Conservation (phyloP, 2,329 filamentous ascomycete species). For the Lasiodiplodia hormozganensis region DNA sequence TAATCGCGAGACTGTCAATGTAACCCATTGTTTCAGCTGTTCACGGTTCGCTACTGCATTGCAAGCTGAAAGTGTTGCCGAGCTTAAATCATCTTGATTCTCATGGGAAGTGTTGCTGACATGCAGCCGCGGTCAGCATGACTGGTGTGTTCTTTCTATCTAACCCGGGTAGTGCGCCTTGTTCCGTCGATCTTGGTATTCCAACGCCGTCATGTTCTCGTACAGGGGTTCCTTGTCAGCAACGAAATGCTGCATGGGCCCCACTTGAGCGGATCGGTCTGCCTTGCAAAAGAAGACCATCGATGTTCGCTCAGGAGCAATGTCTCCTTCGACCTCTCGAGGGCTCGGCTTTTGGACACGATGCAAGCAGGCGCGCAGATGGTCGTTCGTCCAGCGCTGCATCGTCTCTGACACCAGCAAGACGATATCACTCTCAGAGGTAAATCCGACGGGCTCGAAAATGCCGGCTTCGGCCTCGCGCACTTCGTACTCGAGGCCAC, state of each 20-base stretch:
- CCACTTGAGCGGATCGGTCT: not conserved
- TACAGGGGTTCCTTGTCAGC: not conserved
- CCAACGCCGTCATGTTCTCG: not conserved
- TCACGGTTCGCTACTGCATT: too few relatives aligned
- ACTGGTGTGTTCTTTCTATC: not conserved
- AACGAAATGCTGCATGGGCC: not conserved
- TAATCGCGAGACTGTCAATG: not conserved
- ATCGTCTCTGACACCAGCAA: not conserved
- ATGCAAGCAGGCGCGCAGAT: conserved; percentile 5
- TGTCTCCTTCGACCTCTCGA: not conserved
- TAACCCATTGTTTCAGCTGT: too few relatives aligned
- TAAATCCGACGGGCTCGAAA: conserved; percentile 1
- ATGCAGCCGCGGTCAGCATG: not conserved
- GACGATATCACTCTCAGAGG: not conserved
- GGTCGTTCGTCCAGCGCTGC: conserved; percentile 3
- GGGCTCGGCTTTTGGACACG: not conserved
- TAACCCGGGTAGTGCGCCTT: not conserved
- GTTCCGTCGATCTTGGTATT: not conserved
- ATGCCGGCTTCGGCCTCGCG: not conserved
- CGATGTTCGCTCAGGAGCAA: not conserved
- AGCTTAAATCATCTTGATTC: too few relatives aligned
- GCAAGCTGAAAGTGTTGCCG: too few relatives aligned
- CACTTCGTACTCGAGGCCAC: not conserved
- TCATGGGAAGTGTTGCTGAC: too few relatives aligned
- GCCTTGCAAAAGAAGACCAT: conserved; percentile 6